These are phyloP conservation scores for Eruca vesicaria DNA, from an alignment of 441 rosid species.

Conservation along the genomic window DNA sequence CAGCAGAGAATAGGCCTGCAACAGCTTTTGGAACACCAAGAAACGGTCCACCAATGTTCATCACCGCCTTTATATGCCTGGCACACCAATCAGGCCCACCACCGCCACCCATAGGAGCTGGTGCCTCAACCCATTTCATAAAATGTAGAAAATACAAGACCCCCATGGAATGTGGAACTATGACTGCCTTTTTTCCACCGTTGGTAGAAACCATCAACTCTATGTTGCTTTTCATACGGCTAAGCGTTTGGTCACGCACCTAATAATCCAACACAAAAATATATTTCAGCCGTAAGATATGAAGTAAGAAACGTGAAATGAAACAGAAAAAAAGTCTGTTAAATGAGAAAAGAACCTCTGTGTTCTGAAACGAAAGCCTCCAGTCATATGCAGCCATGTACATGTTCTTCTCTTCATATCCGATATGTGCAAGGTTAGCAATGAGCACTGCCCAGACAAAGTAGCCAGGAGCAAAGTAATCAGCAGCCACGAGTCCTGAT, in stretches of 20 bases:
- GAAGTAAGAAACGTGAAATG: neutral
- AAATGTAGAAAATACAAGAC: slow-evolving; percentile 90
- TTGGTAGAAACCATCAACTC: slow-evolving; percentile 85
- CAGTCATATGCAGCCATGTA: slow-evolving; percentile 98
- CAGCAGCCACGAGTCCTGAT: slow-evolving; percentile 96
- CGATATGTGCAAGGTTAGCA: slow-evolving; percentile 90
- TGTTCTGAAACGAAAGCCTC: slow-evolving; percentile 94
- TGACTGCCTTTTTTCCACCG: slow-evolving; percentile 83
- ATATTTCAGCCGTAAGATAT: slow-evolving; percentile 6
- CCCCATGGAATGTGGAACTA: slow-evolving; percentile 98
- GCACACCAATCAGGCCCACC: slow-evolving; percentile 97
- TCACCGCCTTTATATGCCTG: slow-evolving; percentile 85
- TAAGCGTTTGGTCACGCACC: slow-evolving; percentile 92
- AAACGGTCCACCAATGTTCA: slow-evolving; percentile 94
- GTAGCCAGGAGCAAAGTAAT: slow-evolving; percentile 94
- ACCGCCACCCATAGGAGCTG: slow-evolving; percentile 97
- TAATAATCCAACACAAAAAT: slow-evolving; percentile 26
- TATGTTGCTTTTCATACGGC: slow-evolving; percentile 81
- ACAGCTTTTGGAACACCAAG: slow-evolving; percentile 95
- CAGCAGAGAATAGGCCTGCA: slow-evolving; percentile 87
- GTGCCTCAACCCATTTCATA: slow-evolving; percentile 99
- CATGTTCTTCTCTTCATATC: slow-evolving; percentile 96
- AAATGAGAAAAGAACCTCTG: slow-evolving; percentile 63
- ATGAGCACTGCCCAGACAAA: slow-evolving; percentile 99
- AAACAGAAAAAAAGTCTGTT: neutral